Base-by-base conservation (phyloP, 1,139 yeast genomes). In the Maudiozyma humilis region DNA sequence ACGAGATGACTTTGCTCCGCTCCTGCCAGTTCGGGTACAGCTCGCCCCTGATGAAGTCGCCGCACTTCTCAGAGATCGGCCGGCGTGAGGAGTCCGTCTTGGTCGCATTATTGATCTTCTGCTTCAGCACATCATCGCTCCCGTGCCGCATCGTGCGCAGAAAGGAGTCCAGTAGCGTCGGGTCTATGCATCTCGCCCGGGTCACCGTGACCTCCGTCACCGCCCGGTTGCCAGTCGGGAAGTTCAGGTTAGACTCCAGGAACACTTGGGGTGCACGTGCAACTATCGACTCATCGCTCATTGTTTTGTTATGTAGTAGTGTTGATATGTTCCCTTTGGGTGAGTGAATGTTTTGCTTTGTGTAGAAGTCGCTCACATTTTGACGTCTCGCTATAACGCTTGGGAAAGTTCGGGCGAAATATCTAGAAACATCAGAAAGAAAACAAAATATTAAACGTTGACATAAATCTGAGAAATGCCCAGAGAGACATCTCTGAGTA, bases 11-110 rank as follows among this genome's bases (percentile, higher is more conserved):
- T 4, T 54, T 45, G 1, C 57, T 44, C 44, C 78, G 58, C 27
- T 63, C 58, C 15, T 52, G 51, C 78, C 78, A 73, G 35, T 66
- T 67, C 2, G 72, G 71, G 44, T 60, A 66, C 8, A 73, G 44
- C 20, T 69, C 64, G 1, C 56, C 47, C 3, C 54, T 32, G 1
- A 69, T 51, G 38, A 68, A 64, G 2, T 53, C 57, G 14, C 54
- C 42, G 47, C 76, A 72, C 32, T 41, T 47, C 15, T 41, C 47
- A 10, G 38, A 16, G 5, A 51, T 43, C 2, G 47, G 40, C 16
- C 38, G 29, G 3, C 43, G 40, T 4, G 48, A 45, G 2, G 54
- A 59, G 18, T 62, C 44, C 1, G 60, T 35, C n/a, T 46, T 47
- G 2, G 38, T 34, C 40, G 52, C 56, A 12, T 68, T 64, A 42